Percentiles rank a stretch among this genome's conserved stretches.
These are phyloP conservation scores for Daldinia sp. DNA, from an alignment of 2,329 filamentous ascomycete species.

Conservation along the genomic window DNA sequence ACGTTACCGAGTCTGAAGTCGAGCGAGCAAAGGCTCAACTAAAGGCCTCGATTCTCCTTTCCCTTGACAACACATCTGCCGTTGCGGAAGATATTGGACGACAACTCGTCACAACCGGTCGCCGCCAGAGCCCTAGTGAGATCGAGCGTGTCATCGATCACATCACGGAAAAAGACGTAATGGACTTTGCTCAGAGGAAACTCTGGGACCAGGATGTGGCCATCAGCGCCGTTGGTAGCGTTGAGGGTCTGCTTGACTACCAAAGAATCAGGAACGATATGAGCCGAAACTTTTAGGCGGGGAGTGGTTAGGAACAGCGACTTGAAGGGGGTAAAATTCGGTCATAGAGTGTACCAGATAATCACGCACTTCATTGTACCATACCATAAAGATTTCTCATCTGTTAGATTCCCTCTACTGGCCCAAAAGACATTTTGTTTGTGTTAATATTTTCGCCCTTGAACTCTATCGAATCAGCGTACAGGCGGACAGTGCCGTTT, in stretches of 20 bases:
- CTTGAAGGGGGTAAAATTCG: conserved; percentile 48
- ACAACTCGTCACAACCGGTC: conserved; percentile 97
- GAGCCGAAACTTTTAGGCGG: conserved; percentile 75
- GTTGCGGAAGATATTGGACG: conserved; percentile 98
- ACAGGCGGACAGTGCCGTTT: no score
- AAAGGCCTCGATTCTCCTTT: conserved; percentile 97
- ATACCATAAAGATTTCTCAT: conserved; percentile 54
- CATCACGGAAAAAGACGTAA: conserved; percentile 95
- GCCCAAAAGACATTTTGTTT: conserved; percentile 1
- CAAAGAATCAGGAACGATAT: conserved; percentile 82
- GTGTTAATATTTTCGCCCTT: background rate
- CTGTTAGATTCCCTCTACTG: conserved; percentile 41
- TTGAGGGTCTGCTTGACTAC: conserved; percentile 87
- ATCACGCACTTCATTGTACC: conserved; percentile 62
- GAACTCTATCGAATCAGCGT: background rate
- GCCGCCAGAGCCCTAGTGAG: conserved; percentile 88
- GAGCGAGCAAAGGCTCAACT: conserved; percentile 99
- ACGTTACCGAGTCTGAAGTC: conserved; percentile 87
- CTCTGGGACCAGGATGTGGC: conserved; percentile 98
- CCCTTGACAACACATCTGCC: conserved; percentile 95
- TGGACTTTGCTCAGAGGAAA: conserved; percentile 94
- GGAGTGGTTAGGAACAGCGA: conserved; percentile 40
- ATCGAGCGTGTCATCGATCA: conserved; percentile 90
- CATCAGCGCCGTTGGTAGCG: conserved; percentile 88
- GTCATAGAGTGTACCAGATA: conserved; percentile 66